Evolutionary conservation across 768 basidiomycete species (phyloP), one percentile per base, ranked within the genome.

Genomic region (Hypholoma sublateritium): DNA sequence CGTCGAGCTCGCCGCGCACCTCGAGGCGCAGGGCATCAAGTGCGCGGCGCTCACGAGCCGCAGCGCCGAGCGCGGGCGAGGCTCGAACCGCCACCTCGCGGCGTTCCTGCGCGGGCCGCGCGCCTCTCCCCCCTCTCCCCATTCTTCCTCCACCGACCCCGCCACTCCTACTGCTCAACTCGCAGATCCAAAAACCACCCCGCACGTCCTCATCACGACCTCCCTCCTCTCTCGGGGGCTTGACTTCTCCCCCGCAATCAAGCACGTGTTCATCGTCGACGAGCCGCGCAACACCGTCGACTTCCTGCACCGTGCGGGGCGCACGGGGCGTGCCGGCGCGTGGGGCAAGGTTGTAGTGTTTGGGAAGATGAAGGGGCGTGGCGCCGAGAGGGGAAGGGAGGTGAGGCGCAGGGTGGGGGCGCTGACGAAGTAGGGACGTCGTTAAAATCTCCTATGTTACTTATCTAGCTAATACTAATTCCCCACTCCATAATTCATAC

Each of bases 281-380:
- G 85, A 90, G 65, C 94, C 95, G 17, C 76, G 89, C 62, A 95
- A 93, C 68, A 90, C 89, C 79, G 81, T 95, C 37, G 95, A 97
- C 70, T 95, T 96, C 68, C 69, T 97, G 58, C 95, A 97, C 72
- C 86, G 95, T 4, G 95, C 95, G 0, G 95, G 95, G 14, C 75
- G 95, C 46, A 81, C 89, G 0, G 93, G 87, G 2, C 75, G 93
- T 28, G 92, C 91, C 4, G 91, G 91, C 0, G 69, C 79, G 66
- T 67, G 70, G 24, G 91, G 89, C 1, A 85, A 80, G 61, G 91
- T 93, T 0, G 84, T 93, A 3, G 74, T 93, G 5, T 93, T 93
- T 65, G 88, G 87, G 32, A 90, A 87, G 69, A 72, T 74, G 63
- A 80, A 78, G 55, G 89, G 88, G 1, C 74, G 89, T 19, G 88